Base-by-base conservation (phyloP, 2,329 filamentous ascomycete genomes). In the Claviceps paspali region DNA sequence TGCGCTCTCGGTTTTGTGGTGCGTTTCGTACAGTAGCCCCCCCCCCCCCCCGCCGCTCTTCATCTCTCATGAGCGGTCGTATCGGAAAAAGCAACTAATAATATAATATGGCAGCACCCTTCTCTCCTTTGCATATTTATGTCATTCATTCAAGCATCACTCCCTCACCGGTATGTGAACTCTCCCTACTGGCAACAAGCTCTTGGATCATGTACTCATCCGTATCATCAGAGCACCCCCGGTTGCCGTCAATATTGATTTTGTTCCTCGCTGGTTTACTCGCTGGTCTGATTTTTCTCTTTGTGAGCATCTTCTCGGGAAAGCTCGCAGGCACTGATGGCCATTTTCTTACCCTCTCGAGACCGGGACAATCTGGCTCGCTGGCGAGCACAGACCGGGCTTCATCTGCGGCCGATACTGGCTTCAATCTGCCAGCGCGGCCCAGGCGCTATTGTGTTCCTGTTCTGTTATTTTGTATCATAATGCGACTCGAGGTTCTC, bases 261-360 rank as follows among this genome's bases (percentile, higher is more conserved):
- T 52, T 71, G 12, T 47, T 70, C 15, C 49, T 70, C 18, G 63
- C 65, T 4, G 63, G 64, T 1, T 40, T 50, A 2, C 40, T 70
- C 18, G 63, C 65, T 4, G 63, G 64, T 1, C 40, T 50, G 2
- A 40, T 62, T 11, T 63, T 61, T 30, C 64, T 64, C 44, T 45
- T 52, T 22, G 52, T 54, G 21, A 65, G 64, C 43, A 56, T 58
- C 39, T 54, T 63, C 19, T 59, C 62, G 17, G 57, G 55, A 47
- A 67, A 63, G 59, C 52, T 70, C 2, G 62, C 65, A 0, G 65
- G 63, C 2, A 54, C 61, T 22, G 60, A 64, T 41, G 65, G 64
- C 17, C 57, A 67, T 28, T 70, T 69, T 43, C 60, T 60, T 55
- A 47, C 29, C 7, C 5, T 36, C 21, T 30, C 38, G 10, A 33